Evolutionary conservation across 2,329 filamentous ascomycete genomes (phyloP).

Genomic region (Dothidotthia symphoricarpi): DNA sequence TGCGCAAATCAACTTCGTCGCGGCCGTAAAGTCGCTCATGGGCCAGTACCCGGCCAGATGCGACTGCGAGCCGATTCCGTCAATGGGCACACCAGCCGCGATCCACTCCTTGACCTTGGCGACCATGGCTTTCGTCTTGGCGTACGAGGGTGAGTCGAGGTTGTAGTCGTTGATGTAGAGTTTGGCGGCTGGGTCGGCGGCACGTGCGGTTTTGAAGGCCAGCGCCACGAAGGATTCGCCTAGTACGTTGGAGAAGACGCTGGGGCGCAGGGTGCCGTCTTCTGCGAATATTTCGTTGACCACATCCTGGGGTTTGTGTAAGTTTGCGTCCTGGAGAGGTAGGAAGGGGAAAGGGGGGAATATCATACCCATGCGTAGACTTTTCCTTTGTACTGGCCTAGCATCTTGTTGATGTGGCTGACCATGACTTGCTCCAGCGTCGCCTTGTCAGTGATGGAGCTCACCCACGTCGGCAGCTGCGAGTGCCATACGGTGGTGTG

Average conservation of each 20-base stretch:
- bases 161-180: slow-evolving; percentile 75
- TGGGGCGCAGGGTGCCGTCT: slow-evolving; percentile 58
- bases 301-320: slow-evolving; percentile 47
- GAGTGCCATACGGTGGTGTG: slow-evolving; percentile 67
- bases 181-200: slow-evolving; percentile 65
- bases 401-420: slow-evolving; percentile 60
- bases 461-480: slow-evolving; percentile 57
- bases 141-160: slow-evolving; percentile 59
- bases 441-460: slow-evolving; percentile 52
- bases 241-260: slow-evolving; percentile 66
- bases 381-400: slow-evolving; percentile 63
- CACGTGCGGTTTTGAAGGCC: slow-evolving; percentile 67
- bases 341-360: too few relatives aligned
- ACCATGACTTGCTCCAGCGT: slow-evolving; percentile 59
- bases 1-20: slow-evolving; percentile 56
- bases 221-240: slow-evolving; percentile 71
- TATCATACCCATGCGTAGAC: slow-evolving; percentile 53
- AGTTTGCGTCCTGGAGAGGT: too few relatives aligned
- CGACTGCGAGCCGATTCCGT: slow-evolving; percentile 61
- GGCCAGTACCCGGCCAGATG: slow-evolving; percentile 45
- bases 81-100: slow-evolving; percentile 61
- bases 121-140: slow-evolving; percentile 61
- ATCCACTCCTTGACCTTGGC: slow-evolving; percentile 65
- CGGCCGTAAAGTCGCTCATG: slow-evolving; percentile 41
- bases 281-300: slow-evolving; percentile 66